phyloP scores from a whole-genome alignment of 768 basidiomycete species.

The Mycena albidolilacea region DNA sequence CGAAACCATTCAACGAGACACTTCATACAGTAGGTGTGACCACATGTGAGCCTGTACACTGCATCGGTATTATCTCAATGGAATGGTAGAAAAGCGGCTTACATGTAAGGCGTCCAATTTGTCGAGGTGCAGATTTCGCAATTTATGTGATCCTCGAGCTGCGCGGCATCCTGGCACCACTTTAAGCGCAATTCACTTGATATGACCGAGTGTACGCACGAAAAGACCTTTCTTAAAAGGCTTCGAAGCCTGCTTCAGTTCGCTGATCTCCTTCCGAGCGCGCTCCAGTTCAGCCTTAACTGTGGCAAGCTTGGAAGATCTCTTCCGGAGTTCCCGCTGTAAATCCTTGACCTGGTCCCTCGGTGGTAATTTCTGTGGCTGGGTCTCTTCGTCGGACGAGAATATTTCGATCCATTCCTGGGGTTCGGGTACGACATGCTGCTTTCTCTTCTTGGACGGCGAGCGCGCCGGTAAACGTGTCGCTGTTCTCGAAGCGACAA shows the following conservation, averaged over 20 bases:
- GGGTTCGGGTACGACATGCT: slow-evolving; percentile 31
- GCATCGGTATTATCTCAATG: not conserved
- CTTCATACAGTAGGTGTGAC: slow-evolving; percentile 76
- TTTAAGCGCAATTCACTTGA: slow-evolving; percentile 11
- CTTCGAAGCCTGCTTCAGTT: slow-evolving; percentile 46
- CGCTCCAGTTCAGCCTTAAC: slow-evolving; percentile 40
- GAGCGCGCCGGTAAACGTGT: slow-evolving; percentile 47
- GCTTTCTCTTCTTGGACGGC: slow-evolving; percentile 43
- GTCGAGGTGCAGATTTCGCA: slow-evolving; percentile 77
- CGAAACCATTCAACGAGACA: slow-evolving; percentile 73
- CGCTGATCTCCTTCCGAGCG: slow-evolving; percentile 46
- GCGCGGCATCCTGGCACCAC: slow-evolving; percentile 52
- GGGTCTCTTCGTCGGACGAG: slow-evolving; percentile 64
- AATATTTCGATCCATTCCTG: slow-evolving; percentile 69
- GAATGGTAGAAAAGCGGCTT: slow-evolving; percentile 42
- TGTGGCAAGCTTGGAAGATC: slow-evolving; percentile 44
- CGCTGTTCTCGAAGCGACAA: slow-evolving; percentile 19
- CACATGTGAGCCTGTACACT: slow-evolving; percentile 70
- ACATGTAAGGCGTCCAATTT: slow-evolving; percentile 82
- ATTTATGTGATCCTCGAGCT: slow-evolving; percentile 67
- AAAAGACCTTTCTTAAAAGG: slow-evolving; percentile 48
- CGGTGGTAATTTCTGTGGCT: slow-evolving; percentile 45
- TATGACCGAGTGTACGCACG: slow-evolving; percentile 42
- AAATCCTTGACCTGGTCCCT: slow-evolving; percentile 57
- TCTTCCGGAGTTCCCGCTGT: slow-evolving; percentile 52